Conservation (phyloP, 306 rosid genomes). For the Prunus persica region DNA sequence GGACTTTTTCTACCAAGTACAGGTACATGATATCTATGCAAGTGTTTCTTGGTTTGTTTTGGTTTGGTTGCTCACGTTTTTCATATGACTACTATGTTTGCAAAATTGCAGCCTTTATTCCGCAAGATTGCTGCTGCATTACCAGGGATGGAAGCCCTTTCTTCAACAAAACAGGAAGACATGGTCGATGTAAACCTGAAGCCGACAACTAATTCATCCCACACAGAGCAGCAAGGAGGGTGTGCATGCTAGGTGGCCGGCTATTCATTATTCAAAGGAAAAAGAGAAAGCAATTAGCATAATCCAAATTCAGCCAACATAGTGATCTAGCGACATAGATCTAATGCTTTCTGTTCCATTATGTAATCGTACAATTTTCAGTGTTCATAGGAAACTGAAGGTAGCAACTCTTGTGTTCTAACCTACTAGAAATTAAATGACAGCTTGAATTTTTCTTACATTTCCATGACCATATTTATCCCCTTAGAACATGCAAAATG, state of each 20-base stretch:
- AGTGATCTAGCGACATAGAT: constrained; percentile 12
- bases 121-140: constrained; percentile 98
- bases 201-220: constrained; percentile 69
- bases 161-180: constrained; percentile 92
- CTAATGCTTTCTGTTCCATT: constrained; percentile 21
- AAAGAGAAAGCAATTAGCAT: constrained; percentile 16
- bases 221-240: constrained; percentile 87
- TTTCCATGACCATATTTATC: not conserved
- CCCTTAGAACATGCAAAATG: too few relatives aligned
- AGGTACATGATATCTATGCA: not conserved
- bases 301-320: constrained; percentile 8
- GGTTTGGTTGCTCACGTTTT: constrained; percentile 9
- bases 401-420: constrained; percentile 27
- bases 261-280: constrained; percentile 27
- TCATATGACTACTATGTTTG: constrained; percentile 18
- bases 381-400: constrained; percentile 20
- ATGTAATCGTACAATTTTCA: constrained; percentile 23
- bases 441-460: not conserved
- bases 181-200: constrained; percentile 96
- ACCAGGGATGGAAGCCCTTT: constrained; percentile 98
- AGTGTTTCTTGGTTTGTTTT: constrained; percentile 9
- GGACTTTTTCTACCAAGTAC: not conserved
- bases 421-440: not conserved
- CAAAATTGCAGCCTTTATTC: constrained; percentile 79
- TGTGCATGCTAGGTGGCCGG: constrained; percentile 65